Conservation (phyloP, 306 rosid species). For the Acacia confusa region DNA sequence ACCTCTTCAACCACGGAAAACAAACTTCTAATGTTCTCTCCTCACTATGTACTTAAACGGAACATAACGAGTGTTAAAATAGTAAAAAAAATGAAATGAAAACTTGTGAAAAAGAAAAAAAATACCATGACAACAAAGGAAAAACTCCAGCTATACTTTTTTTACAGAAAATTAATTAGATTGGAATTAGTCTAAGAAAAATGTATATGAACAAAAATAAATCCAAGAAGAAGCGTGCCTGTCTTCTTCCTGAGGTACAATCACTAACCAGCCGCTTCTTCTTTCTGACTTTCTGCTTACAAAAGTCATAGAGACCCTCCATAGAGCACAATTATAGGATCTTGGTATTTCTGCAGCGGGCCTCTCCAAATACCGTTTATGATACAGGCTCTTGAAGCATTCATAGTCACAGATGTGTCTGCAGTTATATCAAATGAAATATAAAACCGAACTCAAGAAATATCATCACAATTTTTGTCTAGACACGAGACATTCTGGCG, state of each 20-base stretch:
- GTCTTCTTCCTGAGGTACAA: constrained; percentile 25
- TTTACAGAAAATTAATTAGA: constrained; percentile 48
- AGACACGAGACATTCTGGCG: background rate
- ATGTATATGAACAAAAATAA: constrained; percentile 42
- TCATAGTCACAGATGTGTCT: constrained; percentile 37
- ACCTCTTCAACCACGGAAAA: background rate
- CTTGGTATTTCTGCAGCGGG: background rate
- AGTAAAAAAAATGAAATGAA: constrained; percentile 24
- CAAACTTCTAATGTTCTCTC: constrained; percentile 19
- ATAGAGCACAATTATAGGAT: constrained; percentile 18
- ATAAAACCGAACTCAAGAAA: constrained; percentile 24
- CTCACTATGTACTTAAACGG: constrained; percentile 24
- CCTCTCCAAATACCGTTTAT: constrained; percentile 24
- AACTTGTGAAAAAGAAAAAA: background rate
- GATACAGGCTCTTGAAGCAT: constrained; percentile 23
- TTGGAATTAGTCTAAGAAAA: constrained; percentile 30
- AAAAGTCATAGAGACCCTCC: constrained; percentile 25
- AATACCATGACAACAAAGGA: constrained; percentile 17
- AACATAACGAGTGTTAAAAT: constrained; percentile 21
- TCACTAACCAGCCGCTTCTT: constrained; percentile 4
- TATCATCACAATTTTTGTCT: background rate
- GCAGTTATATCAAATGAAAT: constrained; percentile 30
- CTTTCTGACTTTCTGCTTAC: background rate
- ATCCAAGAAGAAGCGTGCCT: constrained; percentile 23
- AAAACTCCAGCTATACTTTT: constrained; percentile 10